Evolutionary conservation across 768 basidiomycete species (phyloP), one percentile per base, ranked within the genome.

Genomic region (Cyclocybe aegerita): DNA sequence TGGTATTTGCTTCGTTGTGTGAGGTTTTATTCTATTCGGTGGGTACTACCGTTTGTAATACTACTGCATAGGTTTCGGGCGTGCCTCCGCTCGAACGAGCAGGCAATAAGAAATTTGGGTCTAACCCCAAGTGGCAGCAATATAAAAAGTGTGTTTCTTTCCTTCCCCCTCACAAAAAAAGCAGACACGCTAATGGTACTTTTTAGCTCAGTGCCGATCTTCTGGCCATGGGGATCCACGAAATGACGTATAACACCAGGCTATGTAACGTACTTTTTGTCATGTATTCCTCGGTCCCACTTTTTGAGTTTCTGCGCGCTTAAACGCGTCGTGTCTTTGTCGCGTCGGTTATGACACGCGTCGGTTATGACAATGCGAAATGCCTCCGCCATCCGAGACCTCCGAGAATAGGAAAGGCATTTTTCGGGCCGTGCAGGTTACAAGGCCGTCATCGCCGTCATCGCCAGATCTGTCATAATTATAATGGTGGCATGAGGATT

Each of bases 71-170:
- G 77, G 72, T 78, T 4, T 85, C 85, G 6, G 86, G 86, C 12
- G 80, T 90, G n/a, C 88, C 88, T 1, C 79, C 80, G 2, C 75
- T 90, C 12, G 88, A 90, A 69, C 67, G 64, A 41, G 64, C 73
- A 4, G 80, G 75, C 3, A 72, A 86, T 56, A 78, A 79, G 67
- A 81, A 77, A 60, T 84, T 73, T 53, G 77, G 75, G 0, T 61
- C 70, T 12, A 79, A 86, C 58, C 71, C 71, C 0, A 74, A 75
- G 47, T 87, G 81, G 78, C 65, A 75, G 52, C 67, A 77, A 44
- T 86, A 86, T 62, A 85, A 84, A 61, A 66, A 68, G 83, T 83
- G 49, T 43, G 70, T 67, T 5, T 9, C 16, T 12, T 29, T 12
- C 8, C 6, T 1, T 38, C 5, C n/a, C n/a, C n/a, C n/a, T n/a